Evolutionary conservation across 768 basidiomycete genomes (phyloP).

Genomic region (Kwoniella sp.): DNA sequence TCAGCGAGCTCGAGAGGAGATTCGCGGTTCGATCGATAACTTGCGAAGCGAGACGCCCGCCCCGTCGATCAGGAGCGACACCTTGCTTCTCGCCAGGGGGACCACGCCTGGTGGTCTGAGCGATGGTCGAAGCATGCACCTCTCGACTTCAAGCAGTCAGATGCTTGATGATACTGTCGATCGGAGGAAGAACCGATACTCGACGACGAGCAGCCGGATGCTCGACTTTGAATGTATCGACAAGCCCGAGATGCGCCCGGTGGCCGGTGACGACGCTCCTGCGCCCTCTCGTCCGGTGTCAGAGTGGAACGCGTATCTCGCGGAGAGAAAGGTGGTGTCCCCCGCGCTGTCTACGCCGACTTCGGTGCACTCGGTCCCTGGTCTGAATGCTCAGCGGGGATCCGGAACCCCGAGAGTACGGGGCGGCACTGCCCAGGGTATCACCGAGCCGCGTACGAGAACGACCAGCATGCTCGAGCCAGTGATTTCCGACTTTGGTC

Average conservation of each 20-base stretch:
- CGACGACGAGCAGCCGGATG: not conserved
- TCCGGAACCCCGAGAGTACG: too few species aligned
- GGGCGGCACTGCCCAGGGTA: conserved; percentile 34
- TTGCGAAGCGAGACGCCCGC: conserved; percentile 15
- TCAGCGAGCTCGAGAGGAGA: conserved; percentile 29
- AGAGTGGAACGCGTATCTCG: conserved; percentile 82
- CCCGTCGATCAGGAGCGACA: not conserved
- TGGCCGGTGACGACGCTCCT: not conserved
- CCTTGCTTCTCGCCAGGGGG: conserved; percentile 58
- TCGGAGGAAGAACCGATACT: not conserved
- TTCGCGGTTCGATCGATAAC: conserved; percentile 37
- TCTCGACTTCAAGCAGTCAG: conserved; percentile 26
- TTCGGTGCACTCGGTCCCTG: not conserved
- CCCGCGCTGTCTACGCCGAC: not conserved
- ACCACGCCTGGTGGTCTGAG: conserved; percentile 54
- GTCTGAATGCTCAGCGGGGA: too few species aligned
- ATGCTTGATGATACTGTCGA: conserved; percentile 2
- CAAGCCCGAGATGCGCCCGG: not conserved
- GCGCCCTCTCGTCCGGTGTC: conserved; percentile 1
- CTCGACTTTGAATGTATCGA: not conserved
- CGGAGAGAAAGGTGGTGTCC: conserved; percentile 68
- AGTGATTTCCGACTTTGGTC: conserved; percentile 33
- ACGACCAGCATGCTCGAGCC: conserved; percentile 65
- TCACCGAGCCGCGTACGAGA: conserved; percentile 64
- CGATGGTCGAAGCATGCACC: conserved; percentile 18